Percentiles rank a stretch among this genome's conserved stretches.
Conservation (phyloP, 2,329 filamentous ascomycete genomes). For the Nigrospora sphaerica region DNA sequence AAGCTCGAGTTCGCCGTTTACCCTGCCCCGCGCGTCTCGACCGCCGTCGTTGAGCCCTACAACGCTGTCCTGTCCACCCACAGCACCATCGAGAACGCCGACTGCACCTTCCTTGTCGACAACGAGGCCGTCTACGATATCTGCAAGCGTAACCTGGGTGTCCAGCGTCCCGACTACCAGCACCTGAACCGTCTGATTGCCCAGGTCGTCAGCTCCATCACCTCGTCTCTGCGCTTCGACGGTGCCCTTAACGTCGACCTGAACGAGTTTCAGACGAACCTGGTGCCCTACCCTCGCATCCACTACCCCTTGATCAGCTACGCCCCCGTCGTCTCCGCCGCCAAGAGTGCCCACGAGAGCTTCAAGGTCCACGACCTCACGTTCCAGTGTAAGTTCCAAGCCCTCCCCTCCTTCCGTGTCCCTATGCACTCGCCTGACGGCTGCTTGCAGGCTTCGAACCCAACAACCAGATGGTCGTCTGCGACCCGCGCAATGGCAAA, state of each 20-base stretch:
- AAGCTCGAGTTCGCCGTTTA: constrained; percentile 72
- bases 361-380: constrained; percentile 77
- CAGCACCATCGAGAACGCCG: constrained; percentile 71
- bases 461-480: constrained; percentile 74
- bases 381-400: constrained; percentile 55
- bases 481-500: constrained; percentile 67
- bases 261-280: constrained; percentile 73
- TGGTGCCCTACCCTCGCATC: constrained; percentile 67
- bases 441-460: constrained; percentile 58
- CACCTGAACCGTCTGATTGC: constrained; percentile 68
- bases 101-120: constrained; percentile 71
- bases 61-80: constrained; percentile 68
- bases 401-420: neutral
- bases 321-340: constrained; percentile 62
- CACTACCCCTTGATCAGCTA: constrained; percentile 71
- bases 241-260: constrained; percentile 67
- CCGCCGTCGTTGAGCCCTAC: constrained; percentile 67
- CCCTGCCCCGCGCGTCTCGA: constrained; percentile 62
- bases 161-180: constrained; percentile 62
- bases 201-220: constrained; percentile 69
- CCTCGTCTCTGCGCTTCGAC: constrained; percentile 64
- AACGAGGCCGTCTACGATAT: constrained; percentile 73
- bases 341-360: constrained; percentile 78
- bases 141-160: constrained; percentile 65
- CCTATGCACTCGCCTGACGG: constrained; percentile 4